Conservation (phyloP, 1,139 yeast species). For the Citeromyces hawaiiensis region DNA sequence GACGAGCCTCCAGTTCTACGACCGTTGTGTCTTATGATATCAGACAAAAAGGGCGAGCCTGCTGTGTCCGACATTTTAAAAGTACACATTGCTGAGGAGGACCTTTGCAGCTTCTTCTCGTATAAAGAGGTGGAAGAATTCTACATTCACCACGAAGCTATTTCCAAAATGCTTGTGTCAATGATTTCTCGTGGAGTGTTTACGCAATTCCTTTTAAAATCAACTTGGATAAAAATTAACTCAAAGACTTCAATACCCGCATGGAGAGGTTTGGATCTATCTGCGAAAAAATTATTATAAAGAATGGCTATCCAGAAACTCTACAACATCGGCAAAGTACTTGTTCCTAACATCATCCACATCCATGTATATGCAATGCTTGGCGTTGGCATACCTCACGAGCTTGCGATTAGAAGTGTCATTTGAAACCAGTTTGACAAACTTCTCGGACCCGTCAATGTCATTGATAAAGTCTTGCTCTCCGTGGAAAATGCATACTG, state of each 20-base stretch:
- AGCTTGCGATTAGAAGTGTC: slow-evolving; percentile 20
- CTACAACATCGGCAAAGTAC: slow-evolving; percentile 22
- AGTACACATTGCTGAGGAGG: neutral
- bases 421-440: slow-evolving; percentile 23
- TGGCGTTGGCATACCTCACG: slow-evolving; percentile 18
- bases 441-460: slow-evolving; percentile 35
- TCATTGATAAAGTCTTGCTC: slow-evolving; percentile 40
- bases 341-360: slow-evolving; percentile 21
- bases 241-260: neutral
- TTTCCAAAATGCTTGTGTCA: neutral
- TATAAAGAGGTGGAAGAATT: neutral
- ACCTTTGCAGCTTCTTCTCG: neutral
- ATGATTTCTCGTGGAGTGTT: neutral
- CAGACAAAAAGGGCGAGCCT: neutral
- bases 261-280: neutral
- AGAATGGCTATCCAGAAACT: slow-evolving; percentile 22
- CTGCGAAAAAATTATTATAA: neutral
- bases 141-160: neutral
- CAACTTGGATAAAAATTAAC: neutral
- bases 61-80: neutral
- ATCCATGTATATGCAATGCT: slow-evolving; percentile 35
- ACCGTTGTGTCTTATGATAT: neutral
- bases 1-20: neutral
- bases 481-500: slow-evolving; percentile 42
- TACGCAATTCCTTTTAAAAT: neutral